phyloP scores from a whole-genome alignment of 2,329 filamentous ascomycete genomes.

The Microascus cirrosus region DNA sequence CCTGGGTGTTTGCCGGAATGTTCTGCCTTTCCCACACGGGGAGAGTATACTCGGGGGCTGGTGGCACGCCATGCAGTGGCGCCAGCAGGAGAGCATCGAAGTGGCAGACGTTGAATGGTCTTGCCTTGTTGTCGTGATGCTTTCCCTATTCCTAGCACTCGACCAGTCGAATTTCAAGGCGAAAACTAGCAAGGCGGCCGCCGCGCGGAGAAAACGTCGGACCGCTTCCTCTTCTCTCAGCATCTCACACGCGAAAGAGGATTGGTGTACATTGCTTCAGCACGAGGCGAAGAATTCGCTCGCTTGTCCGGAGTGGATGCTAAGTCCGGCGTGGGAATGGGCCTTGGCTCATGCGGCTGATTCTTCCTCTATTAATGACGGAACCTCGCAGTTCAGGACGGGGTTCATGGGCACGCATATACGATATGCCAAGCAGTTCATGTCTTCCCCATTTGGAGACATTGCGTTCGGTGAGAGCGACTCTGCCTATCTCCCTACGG shows the following conservation, averaged over 20 bases:
- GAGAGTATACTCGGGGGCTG: constrained; percentile 57
- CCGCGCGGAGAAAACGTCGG: constrained; percentile 15
- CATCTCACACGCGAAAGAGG: constrained; percentile 22
- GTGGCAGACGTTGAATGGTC: constrained; percentile 56
- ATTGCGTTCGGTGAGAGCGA: constrained; percentile 30
- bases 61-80: constrained; percentile 66
- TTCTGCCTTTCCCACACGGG: constrained; percentile 46
- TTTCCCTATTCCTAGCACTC: constrained; percentile 52
- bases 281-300: constrained; percentile 35
- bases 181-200: neutral
- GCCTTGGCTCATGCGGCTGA: constrained; percentile 40
- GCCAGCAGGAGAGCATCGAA: constrained; percentile 34
- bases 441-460: constrained; percentile 46
- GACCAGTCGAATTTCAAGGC: constrained; percentile 21
- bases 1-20: constrained; percentile 51
- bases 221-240: constrained; percentile 22
- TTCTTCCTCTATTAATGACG: neutral
- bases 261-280: constrained; percentile 36
- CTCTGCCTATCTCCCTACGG: constrained; percentile 56
- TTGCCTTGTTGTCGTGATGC: constrained; percentile 50
- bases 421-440: constrained; percentile 52
- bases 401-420: constrained; percentile 41
- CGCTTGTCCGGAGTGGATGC: constrained; percentile 45
- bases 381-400: constrained; percentile 5
- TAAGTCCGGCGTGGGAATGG: constrained; percentile 61